A percentile compares a stretch with the other conserved stretches of the same genome.
Evolutionary conservation across 2,329 filamentous ascomycete species (phyloP).

Genomic region (Penicillium decumbens): DNA sequence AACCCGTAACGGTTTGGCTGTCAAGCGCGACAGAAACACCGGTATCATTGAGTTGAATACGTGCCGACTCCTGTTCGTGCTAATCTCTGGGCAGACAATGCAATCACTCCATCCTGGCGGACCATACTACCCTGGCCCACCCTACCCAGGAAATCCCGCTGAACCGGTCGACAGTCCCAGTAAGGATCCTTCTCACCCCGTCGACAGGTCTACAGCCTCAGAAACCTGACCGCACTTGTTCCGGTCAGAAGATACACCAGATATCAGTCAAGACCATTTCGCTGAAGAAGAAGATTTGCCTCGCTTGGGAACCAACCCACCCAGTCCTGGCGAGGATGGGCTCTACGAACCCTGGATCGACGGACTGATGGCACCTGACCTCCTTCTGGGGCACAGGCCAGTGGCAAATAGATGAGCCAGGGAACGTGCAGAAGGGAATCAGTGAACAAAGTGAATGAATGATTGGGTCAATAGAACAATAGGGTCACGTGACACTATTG

Average conservation of each 20-base stretch:
- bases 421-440: neutral
- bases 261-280: neutral
- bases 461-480: neutral
- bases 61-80: conserved; percentile 29
- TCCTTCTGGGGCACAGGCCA: conserved; percentile 22
- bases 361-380: conserved; percentile 18
- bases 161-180: conserved; percentile 16
- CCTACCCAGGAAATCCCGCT: conserved; percentile 10
- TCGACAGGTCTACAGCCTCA: conserved; percentile 8
- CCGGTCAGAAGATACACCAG: conserved; percentile 10
- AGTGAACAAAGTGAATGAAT: neutral
- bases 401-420: conserved; percentile 5
- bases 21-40: conserved; percentile 34
- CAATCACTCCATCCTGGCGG: conserved; percentile 48
- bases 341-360: conserved; percentile 17
- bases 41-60: conserved; percentile 34
- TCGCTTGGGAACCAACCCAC: conserved; percentile 10
- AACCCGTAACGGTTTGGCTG: conserved; percentile 38
- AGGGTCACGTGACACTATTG: neutral
- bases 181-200: conserved; percentile 22
- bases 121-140: conserved; percentile 39
- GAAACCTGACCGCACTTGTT: conserved; percentile 11
- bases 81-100: conserved; percentile 35
- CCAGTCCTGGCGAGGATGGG: conserved; percentile 14
- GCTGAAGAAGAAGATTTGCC: conserved; percentile 14